These are phyloP conservation scores for Lathyrus oleraceus DNA, from an alignment of 306 rosid genomes.

Conservation along the genomic window DNA sequence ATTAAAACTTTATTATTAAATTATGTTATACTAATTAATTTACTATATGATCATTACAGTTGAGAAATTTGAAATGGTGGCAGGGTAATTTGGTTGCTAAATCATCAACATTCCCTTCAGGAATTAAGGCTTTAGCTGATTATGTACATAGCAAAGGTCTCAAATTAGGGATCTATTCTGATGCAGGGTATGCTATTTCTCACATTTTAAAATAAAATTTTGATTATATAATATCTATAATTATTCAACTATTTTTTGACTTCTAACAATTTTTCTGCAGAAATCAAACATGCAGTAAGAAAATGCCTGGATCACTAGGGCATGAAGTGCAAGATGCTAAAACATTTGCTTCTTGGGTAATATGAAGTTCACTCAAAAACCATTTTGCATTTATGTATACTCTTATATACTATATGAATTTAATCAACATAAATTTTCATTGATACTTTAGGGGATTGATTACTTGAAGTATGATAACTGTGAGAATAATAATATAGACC, in stretches of 20 bases:
- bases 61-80: neutral
- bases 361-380: slow-evolving; percentile 5
- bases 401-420: slow-evolving; percentile 1
- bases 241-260: slow-evolving; percentile 25
- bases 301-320: slow-evolving; percentile 79
- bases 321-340: slow-evolving; percentile 76
- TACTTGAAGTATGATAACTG: slow-evolving; percentile 87
- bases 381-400: neutral
- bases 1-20: neutral
- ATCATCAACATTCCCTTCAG: slow-evolving; percentile 69
- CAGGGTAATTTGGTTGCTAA: slow-evolving; percentile 73
- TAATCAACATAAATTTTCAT: neutral
- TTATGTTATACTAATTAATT: neutral
- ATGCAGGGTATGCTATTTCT: slow-evolving; percentile 74
- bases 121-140: slow-evolving; percentile 72
- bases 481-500: slow-evolving; percentile 49
- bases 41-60: slow-evolving; percentile 3
- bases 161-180: slow-evolving; percentile 76
- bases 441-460: slow-evolving; percentile 56
- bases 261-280: slow-evolving; percentile 39
- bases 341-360: slow-evolving; percentile 81
- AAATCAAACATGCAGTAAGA: slow-evolving; percentile 59
- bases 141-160: slow-evolving; percentile 75
- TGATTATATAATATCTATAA: neutral
- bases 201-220: neutral